phyloP scores from a whole-genome alignment of 2,329 filamentous ascomycete species.

The Trichophyton benhamiae region DNA sequence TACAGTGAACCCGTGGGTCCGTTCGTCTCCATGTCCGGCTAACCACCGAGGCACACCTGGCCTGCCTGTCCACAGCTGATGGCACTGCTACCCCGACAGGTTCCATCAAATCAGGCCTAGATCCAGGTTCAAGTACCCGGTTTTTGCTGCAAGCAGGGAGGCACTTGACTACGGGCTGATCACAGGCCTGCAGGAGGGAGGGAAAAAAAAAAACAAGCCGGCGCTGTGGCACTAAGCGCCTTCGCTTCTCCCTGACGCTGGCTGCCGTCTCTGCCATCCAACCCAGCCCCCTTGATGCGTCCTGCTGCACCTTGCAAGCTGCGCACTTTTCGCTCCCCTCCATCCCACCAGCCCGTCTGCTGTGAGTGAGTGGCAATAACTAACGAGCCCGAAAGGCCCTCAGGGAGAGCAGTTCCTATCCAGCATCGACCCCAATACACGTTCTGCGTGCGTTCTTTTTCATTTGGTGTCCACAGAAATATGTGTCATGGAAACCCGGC shows the following conservation, averaged over 20 bases:
- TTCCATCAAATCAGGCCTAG: neutral
- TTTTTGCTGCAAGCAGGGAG: neutral
- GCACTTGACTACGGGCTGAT: too few relatives aligned
- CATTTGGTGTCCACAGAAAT: conserved; percentile 1
- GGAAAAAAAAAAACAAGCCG: too few relatives aligned
- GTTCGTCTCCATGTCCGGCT: neutral
- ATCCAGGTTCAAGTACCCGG: too few relatives aligned
- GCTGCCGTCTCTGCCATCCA: neutral
- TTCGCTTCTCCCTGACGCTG: neutral
- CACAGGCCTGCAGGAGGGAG: too few relatives aligned
- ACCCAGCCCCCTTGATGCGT: neutral
- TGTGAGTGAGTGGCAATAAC: conserved; percentile 1
- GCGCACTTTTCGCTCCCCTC: neutral
- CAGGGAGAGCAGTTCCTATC: neutral
- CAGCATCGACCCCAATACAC: conserved; percentile 1
- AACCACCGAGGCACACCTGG: neutral
- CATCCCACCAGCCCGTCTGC: too few relatives aligned
- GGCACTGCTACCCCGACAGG: neutral
- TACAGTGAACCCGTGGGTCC: too few relatives aligned
- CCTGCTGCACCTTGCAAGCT: neutral
- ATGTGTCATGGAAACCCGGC: neutral
- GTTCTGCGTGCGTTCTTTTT: neutral
- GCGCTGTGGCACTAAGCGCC: neutral
- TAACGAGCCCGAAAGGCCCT: neutral
- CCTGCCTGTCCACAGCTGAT: neutral